Evolutionary conservation across 1,284 basidiomycete genomes (phyloP).

Genomic region (Farysia itapuensis): DNA sequence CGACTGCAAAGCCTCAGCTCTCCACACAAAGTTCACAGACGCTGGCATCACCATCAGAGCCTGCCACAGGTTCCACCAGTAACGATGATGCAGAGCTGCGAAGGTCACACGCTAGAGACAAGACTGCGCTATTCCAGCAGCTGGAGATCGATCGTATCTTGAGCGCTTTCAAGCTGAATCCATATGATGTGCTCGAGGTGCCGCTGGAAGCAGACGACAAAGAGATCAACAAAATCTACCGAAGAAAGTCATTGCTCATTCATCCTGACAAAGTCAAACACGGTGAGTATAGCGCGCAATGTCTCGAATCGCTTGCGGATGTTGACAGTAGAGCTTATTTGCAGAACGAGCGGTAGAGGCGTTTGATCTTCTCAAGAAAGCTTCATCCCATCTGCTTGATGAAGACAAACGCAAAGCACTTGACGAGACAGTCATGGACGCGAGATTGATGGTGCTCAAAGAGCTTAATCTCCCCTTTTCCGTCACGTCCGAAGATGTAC

Average conservation of each 20-base stretch:
- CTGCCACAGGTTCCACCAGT: too few species aligned
- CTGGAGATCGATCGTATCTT: constrained; percentile 65
- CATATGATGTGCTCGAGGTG: constrained; percentile 66
- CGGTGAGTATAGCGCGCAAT: too few species aligned
- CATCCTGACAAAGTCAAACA: constrained; percentile 67
- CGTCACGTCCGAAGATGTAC: constrained; percentile 58
- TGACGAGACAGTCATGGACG: constrained; percentile 60
- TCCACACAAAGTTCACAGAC: too few species aligned
- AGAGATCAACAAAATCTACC: constrained; percentile 65
- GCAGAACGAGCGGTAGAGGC: constrained; percentile 63
- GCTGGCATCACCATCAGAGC: too few species aligned
- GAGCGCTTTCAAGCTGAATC: constrained; percentile 65
- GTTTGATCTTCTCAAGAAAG: constrained; percentile 67
- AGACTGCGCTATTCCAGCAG: constrained; percentile 46
- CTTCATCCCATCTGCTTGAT: constrained; percentile 58
- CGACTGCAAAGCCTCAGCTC: too few species aligned
- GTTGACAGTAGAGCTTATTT: too few species aligned
- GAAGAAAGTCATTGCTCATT: constrained; percentile 66
- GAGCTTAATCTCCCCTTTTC: constrained; percentile 55
- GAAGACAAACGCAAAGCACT: constrained; percentile 55
- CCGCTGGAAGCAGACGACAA: constrained; percentile 62
- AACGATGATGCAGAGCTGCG: background rate
- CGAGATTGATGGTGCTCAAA: constrained; percentile 60
- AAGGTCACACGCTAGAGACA: constrained; percentile 10
- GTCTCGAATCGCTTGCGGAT: too few species aligned